phyloP scores from a whole-genome alignment of 1,139 yeast species.

The Hansenula sp. region DNA sequence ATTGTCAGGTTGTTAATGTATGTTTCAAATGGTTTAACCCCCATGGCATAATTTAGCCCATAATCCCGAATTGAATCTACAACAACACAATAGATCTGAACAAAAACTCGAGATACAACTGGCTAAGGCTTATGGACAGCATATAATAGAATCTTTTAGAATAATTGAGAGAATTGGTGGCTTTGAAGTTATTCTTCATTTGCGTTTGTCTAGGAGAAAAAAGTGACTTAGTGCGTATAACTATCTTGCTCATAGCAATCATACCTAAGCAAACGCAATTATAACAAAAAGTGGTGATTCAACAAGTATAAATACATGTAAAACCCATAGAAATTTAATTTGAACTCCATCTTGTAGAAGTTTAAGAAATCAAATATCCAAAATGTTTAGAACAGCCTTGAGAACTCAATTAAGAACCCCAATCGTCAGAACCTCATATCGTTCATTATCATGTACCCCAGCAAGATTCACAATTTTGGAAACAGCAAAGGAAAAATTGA shows the following conservation, averaged over 20 bases:
- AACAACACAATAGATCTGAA: not conserved
- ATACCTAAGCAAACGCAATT: not conserved
- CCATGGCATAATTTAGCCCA: too few relatives aligned
- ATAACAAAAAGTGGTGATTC: not conserved
- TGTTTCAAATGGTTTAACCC: too few relatives aligned
- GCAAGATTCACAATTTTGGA: constrained; percentile 20
- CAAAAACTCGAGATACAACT: not conserved
- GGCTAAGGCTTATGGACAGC: not conserved
- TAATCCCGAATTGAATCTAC: not conserved
- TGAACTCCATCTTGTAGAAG: too few relatives aligned
- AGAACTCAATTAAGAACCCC: not conserved
- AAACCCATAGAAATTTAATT: too few relatives aligned
- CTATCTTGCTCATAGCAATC: constrained; percentile 3
- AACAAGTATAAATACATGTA: not conserved
- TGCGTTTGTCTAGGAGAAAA: not conserved
- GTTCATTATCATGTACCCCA: constrained; percentile 4
- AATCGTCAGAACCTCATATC: not conserved
- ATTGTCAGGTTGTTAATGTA: too few relatives aligned
- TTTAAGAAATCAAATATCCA: not conserved
- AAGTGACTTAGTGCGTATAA: not conserved
- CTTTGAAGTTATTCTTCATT: too few relatives aligned
- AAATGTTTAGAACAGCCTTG: constrained; percentile 2
- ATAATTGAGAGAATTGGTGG: too few relatives aligned
- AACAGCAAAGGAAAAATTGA: constrained; percentile 26
- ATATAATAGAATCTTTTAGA: not conserved